Evolutionary conservation across 345 rosid species (phyloP), one percentile per base, ranked within the genome.

Genomic region (Crucihimalaya himalaica): DNA sequence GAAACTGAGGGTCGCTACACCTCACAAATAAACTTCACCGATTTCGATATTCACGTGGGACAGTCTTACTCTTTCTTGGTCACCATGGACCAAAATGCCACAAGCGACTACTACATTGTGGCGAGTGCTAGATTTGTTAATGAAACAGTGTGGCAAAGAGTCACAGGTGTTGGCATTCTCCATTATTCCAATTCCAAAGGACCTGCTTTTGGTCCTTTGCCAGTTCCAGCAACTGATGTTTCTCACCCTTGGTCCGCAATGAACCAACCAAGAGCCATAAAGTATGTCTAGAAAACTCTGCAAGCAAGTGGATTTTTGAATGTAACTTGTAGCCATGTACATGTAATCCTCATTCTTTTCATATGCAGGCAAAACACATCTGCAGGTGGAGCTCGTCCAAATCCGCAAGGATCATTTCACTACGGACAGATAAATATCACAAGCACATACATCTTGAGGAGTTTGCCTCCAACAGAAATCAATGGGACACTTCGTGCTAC

Each of bases 41-140:
- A 86, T 74, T 83, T 95, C 39, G 96, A 95, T 55, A 64, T 95
- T 62, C 97, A 92, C 69, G 97, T 95, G 57, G 99, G 98, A 50
- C 99, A 92, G 79, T 92, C 99, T 13, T 88, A 83, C 70, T 90
- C 99, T 9, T 95, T 95, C 80, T 81, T 95, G 78, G 91, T 92
- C 35, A 87, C 97, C 52, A 95, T 87, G 97, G 94, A 95, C 82
- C 99, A 92, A 82, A 88, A 95, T 66, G 92, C 97, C 60, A 79
- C 86, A 59, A 73, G 81, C 52, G 98, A 95, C 79, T 92, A 92
- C 83, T 95, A 92, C 84, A 86, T 95, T 66, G 98, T 87, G 66
- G 99, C 99, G 8, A 92, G 97, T 79, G 98, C 99, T 48, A 84
- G 97, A 73, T 95, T 83, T 81, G 97, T 92, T 62, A 92, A 95